Evolutionary conservation across 805 yeast genomes (phyloP).

Genomic region (Candida golubevii): DNA sequence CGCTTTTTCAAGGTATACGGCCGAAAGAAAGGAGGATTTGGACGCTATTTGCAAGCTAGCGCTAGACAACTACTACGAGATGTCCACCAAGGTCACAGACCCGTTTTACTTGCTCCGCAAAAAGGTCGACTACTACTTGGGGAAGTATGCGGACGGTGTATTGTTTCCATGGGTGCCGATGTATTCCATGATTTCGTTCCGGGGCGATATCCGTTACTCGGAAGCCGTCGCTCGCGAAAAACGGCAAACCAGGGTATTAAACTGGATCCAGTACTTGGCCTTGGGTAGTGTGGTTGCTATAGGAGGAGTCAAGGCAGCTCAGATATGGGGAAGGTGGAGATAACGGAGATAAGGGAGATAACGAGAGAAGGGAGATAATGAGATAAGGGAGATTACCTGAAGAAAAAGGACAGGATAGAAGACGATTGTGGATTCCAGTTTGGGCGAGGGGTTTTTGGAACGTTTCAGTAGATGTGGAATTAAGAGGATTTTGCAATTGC

Average conservation of each 20-base stretch:
- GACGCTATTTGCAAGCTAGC: constrained; percentile 76
- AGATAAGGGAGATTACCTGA: too few species aligned
- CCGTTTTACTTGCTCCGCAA: constrained; percentile 60
- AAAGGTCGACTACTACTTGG: constrained; percentile 60
- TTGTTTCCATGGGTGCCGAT: constrained; percentile 68
- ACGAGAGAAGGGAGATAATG: too few species aligned
- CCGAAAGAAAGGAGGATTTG: constrained; percentile 58
- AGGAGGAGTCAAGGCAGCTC: constrained; percentile 15
- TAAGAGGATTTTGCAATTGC: too few species aligned
- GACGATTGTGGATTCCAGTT: too few species aligned
- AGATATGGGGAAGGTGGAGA: not conserved
- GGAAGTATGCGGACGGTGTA: constrained; percentile 49
- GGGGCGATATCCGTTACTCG: constrained; percentile 76
- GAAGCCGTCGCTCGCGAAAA: constrained; percentile 53
- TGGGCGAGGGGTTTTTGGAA: too few species aligned
- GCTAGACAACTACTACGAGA: constrained; percentile 75
- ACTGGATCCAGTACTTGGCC: constrained; percentile 21
- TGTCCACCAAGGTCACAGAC: constrained; percentile 76
- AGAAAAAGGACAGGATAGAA: too few species aligned
- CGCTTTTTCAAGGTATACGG: constrained; percentile 56
- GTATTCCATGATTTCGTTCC: constrained; percentile 88
- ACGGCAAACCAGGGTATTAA: constrained; percentile 53
- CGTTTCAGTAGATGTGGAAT: too few species aligned
- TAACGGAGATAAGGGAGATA: too few species aligned
- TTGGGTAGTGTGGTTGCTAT: constrained; percentile 9